Base-by-base conservation (phyloP, 306 rosid species). In the Vigna trinervia region DNA sequence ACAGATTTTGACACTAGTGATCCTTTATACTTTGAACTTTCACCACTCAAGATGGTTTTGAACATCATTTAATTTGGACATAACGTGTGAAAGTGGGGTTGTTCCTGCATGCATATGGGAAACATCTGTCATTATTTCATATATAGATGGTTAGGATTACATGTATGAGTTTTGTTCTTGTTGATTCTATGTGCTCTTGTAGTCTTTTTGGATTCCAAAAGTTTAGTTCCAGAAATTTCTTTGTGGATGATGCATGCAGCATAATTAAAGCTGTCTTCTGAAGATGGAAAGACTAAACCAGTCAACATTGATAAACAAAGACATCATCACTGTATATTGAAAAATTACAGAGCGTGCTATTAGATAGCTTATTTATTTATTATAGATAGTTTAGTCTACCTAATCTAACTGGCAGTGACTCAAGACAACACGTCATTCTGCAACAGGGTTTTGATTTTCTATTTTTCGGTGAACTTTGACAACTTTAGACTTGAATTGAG, bases 1-100 rank as follows among this genome's bases (percentile, higher is more conserved):
- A 22, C 95, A 3, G 97, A 92, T 82, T 92, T 87, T 72, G 97
- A 95, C 85, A 90, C 97, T 0, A 95, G 97, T 84, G 97, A 95
- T 68, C 97, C 91, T 47, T 86, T 92, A 50, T 95, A 92, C 76
- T 95, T 88, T 82, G 97, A 95, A 80, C 97, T 20, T 80, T 90
- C 80, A 95, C 99, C 5, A 83, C 87, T 51, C 91, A 95, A 85
- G 94, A 92, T 71, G 93, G 96, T 95, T 81, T 43, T 78, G 43
- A 92, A 90, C 88, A 86, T 95, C 61, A 95, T 92, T 75, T 22
- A 92, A 89, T 75, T 81, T 95, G 86, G 97, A 95, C 82, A 87
- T 30, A 63, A 74, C 14, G 45, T 88, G 87, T 72, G 90, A 90
- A 39, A 87, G 88, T 83, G 99, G 94, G 80, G 63, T 22, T 41